Conservation (phyloP, 108 stramenopile genomes). For the Licmophora abbreviata region DNA sequence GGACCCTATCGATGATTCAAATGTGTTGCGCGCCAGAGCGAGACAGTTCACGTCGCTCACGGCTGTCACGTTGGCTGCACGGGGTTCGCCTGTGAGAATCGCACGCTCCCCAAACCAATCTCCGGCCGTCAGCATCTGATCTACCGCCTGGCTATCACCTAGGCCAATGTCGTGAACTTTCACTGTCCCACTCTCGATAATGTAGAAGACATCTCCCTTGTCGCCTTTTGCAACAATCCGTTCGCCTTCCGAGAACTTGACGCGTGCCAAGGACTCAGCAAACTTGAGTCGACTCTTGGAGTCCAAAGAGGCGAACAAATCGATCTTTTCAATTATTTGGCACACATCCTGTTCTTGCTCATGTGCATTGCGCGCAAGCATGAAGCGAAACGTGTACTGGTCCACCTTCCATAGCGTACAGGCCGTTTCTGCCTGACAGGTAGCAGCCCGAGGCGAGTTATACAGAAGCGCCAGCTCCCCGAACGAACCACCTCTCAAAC, state of each 20-base stretch:
- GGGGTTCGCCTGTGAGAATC: slow-evolving; percentile 83
- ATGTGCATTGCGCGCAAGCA: slow-evolving; percentile 18
- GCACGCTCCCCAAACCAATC: slow-evolving; percentile 91
- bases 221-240: slow-evolving; percentile 62
- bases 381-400: slow-evolving; percentile 25
- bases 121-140: slow-evolving; percentile 31
- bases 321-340: slow-evolving; percentile 45
- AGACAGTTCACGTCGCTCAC: slow-evolving; percentile 30
- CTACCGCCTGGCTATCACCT: slow-evolving; percentile 31
- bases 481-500: slow-evolving; percentile 33
- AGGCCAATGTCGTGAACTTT: slow-evolving; percentile 65
- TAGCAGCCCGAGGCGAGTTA: slow-evolving; percentile 70
- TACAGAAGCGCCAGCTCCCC: slow-evolving; percentile 80
- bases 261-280: slow-evolving; percentile 33
- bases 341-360: slow-evolving; percentile 27
- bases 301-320: slow-evolving; percentile 39
- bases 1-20: slow-evolving; percentile 57
- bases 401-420: slow-evolving; percentile 26
- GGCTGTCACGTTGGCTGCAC: slow-evolving; percentile 71
- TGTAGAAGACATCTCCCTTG: slow-evolving; percentile 77
- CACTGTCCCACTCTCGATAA: slow-evolving; percentile 64
- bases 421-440: slow-evolving; percentile 30
- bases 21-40: slow-evolving; percentile 36
- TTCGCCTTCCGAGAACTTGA: slow-evolving; percentile 48
- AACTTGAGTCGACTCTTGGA: slow-evolving; percentile 31